Conservation (phyloP, 768 basidiomycete genomes). For the Dioszegia aurantiaca region DNA sequence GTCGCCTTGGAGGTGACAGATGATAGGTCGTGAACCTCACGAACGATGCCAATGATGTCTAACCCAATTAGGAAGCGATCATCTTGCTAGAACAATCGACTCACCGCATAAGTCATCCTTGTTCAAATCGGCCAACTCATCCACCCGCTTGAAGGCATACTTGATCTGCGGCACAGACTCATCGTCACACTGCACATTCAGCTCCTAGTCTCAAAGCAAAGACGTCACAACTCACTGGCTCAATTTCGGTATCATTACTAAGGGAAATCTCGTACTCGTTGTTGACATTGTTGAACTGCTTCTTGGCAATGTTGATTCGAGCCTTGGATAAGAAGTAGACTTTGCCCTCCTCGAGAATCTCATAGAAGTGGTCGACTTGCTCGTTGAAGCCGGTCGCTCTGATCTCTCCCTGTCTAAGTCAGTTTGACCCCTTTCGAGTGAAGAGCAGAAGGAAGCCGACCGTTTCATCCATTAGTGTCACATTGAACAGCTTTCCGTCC, state of each 20-base stretch:
- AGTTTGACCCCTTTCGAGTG: neutral
- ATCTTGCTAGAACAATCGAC: neutral
- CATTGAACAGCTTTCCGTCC: constrained; percentile 91
- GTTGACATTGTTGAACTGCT: constrained; percentile 82
- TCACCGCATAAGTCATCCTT: constrained; percentile 74
- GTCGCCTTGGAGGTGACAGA: constrained; percentile 74
- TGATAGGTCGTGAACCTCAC: constrained; percentile 66
- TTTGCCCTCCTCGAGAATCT: constrained; percentile 83
- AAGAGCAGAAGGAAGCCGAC: constrained; percentile 40
- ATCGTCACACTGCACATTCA: constrained; percentile 68
- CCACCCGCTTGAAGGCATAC: constrained; percentile 74
- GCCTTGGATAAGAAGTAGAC: constrained; percentile 89
- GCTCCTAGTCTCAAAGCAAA: neutral
- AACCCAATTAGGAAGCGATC: neutral
- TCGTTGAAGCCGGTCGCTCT: constrained; percentile 86
- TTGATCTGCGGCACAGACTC: constrained; percentile 74
- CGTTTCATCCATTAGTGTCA: constrained; percentile 90
- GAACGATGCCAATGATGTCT: constrained; percentile 88
- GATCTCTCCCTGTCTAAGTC: constrained; percentile 59
- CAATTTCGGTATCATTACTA: constrained; percentile 78
- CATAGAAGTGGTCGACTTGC: constrained; percentile 75
- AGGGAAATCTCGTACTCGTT: constrained; percentile 92
- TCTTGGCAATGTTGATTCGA: constrained; percentile 90
- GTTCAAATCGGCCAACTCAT: constrained; percentile 61
- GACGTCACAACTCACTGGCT: constrained; percentile 60